Percentiles rank a stretch among this genome's conserved stretches.
phyloP scores from a whole-genome alignment of 176 grass and related monocot genomes.

The Ananas comosus region DNA sequence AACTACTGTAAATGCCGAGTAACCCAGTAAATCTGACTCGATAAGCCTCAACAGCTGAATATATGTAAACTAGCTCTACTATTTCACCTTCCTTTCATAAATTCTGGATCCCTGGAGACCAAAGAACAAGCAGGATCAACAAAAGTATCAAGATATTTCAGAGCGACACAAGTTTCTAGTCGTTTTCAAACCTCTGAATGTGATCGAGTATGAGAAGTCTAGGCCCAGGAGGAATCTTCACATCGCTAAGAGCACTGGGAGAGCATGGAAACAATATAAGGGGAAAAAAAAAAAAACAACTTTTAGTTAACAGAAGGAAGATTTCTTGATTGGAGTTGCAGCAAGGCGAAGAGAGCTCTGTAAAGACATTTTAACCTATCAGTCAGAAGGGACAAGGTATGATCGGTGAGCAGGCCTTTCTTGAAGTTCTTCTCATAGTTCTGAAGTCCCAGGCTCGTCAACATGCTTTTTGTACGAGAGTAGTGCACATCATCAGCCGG shows the following conservation, averaged over 20 bases:
- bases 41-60: background rate
- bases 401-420: constrained; percentile 86
- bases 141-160: constrained; percentile 5
- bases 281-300: background rate
- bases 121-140: background rate
- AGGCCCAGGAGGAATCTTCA: constrained; percentile 88
- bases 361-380: constrained; percentile 42
- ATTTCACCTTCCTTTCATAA: constrained; percentile 37
- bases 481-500: constrained; percentile 61
- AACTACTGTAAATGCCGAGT: background rate
- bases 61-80: background rate
- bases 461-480: constrained; percentile 58
- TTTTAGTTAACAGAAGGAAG: background rate
- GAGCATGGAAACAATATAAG: background rate
- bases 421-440: constrained; percentile 98
- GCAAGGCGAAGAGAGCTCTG: background rate
- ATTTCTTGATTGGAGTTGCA: background rate
- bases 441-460: constrained; percentile 72
- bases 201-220: constrained; percentile 96
- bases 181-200: constrained; percentile 58
- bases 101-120: constrained; percentile 52
- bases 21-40: background rate
- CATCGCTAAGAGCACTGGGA: constrained; percentile 86
- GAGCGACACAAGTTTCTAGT: constrained; percentile 5
- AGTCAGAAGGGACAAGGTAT: constrained; percentile 72